These are phyloP conservation scores for Metahyphopichia silvanorum DNA, from an alignment of 805 yeast genomes.

Conservation along the genomic window DNA sequence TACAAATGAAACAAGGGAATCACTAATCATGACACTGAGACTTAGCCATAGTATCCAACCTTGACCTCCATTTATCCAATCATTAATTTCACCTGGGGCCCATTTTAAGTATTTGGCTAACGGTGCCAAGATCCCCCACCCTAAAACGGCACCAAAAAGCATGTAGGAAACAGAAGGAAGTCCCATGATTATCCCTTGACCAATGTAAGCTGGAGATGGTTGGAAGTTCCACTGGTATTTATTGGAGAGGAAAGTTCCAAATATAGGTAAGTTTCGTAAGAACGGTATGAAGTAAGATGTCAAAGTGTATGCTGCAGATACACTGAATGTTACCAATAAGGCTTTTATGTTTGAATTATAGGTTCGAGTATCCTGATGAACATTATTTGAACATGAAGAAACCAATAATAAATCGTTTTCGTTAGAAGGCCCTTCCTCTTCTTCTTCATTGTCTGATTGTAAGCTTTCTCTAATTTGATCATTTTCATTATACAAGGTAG, in stretches of 20 bases:
- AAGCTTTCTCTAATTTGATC: no score
- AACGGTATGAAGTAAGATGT: conserved; percentile 71
- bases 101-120: conserved; percentile 65
- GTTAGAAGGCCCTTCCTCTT: conserved; percentile 2
- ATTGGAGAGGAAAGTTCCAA: conserved; percentile 62
- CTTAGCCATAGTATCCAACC: conserved; percentile 98
- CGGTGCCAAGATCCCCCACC: conserved; percentile 94
- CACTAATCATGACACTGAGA: conserved; percentile 90
- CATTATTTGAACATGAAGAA: neutral
- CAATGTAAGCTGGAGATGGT: conserved; percentile 96
- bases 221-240: conserved; percentile 82
- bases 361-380: conserved; percentile 1
- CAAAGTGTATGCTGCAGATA: conserved; percentile 73
- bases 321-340: conserved; percentile 55
- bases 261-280: conserved; percentile 66
- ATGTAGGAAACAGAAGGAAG: conserved; percentile 84
- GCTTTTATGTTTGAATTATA: conserved; percentile 60
- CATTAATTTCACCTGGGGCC: conserved; percentile 89
- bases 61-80: conserved; percentile 91
- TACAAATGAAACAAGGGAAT: conserved; percentile 75
- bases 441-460: conserved; percentile 3
- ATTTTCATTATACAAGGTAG: conserved; percentile 45
- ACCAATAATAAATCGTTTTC: neutral
- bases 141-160: conserved; percentile 84
- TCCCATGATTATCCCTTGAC: conserved; percentile 98